These are phyloP conservation scores for Artemisia tridentata DNA, from an alignment of 129 eudicot species.

Conservation along the genomic window DNA sequence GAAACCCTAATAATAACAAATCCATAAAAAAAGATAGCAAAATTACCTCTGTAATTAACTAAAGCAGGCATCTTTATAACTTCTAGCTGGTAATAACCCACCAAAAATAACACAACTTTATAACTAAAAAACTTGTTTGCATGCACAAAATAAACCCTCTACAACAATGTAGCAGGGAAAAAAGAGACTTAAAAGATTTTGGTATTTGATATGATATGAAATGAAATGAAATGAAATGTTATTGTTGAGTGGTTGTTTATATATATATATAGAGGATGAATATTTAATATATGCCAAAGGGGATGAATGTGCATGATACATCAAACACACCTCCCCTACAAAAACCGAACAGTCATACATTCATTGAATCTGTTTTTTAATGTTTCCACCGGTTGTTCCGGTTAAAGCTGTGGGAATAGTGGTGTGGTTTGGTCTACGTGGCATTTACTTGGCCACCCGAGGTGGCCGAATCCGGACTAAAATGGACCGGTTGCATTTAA, in stretches of 20 bases:
- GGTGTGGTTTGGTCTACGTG: conserved; percentile 8
- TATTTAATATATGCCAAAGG: conserved; percentile 6
- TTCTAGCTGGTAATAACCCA: conserved; percentile 34
- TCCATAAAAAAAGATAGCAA: conserved; percentile 9
- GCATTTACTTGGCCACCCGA: conserved; percentile 26
- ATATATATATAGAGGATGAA: neutral
- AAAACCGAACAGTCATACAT: conserved; percentile 20
- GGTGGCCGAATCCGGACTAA: conserved; percentile 15
- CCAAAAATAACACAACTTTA: conserved; percentile 33
- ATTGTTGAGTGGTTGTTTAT: conserved; percentile 20
- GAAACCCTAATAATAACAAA: conserved; percentile 13
- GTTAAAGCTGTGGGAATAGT: conserved; percentile 27
- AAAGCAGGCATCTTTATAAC: conserved; percentile 70
- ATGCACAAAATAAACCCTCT: conserved; percentile 47
- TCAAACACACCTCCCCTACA: conserved; percentile 28
- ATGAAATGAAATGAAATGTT: neutral
- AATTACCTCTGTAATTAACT: conserved; percentile 88
- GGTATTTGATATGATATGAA: conserved; percentile 4
- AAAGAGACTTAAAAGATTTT: conserved; percentile 31
- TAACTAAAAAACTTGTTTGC: conserved; percentile 53
- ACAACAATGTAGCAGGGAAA: conserved; percentile 35
- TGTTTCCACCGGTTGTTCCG: conserved; percentile 36
- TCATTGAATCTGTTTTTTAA: conserved; percentile 53
- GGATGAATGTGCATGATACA: conserved; percentile 46
- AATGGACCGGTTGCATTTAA: too few species aligned